These are phyloP conservation scores for Solanum habrochaites DNA, from an alignment of 257 asterid genomes.

Conservation along the genomic window DNA sequence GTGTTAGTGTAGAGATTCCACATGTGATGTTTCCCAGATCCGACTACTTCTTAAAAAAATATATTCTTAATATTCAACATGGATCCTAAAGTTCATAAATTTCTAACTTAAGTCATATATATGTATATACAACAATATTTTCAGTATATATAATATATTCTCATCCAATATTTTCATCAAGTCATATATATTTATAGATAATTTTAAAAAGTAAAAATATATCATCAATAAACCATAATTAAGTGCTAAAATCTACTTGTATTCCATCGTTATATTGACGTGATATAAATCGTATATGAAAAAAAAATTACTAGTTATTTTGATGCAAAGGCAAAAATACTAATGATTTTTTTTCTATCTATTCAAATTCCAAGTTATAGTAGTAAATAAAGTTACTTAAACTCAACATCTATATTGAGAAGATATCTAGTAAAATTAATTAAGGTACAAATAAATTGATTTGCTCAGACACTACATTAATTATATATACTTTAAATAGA, in stretches of 20 bases:
- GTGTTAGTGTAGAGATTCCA: conserved; percentile 21
- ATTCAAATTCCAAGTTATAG: background rate
- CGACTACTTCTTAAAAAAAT: background rate
- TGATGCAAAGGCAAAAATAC: background rate
- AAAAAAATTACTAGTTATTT: background rate
- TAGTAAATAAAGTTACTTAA: background rate
- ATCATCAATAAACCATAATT: background rate
- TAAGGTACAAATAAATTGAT: background rate
- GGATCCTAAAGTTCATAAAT: background rate
- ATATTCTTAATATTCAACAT: background rate
- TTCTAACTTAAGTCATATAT: background rate
- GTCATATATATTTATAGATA: background rate
- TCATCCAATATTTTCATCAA: background rate
- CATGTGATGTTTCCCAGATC: conserved; percentile 26
- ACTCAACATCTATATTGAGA: background rate
- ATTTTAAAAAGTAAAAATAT: background rate
- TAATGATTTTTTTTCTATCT: no score
- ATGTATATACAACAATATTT: no score
- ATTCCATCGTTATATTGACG: background rate
- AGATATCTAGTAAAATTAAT: background rate
- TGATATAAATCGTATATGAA: background rate
- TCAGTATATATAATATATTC: background rate
- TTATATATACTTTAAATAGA: background rate
- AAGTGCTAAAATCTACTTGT: background rate
- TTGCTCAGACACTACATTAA: background rate